These are phyloP conservation scores for Trichophyton mentagrophytes DNA, from an alignment of 2,329 filamentous ascomycete genomes.

Conservation along the genomic window DNA sequence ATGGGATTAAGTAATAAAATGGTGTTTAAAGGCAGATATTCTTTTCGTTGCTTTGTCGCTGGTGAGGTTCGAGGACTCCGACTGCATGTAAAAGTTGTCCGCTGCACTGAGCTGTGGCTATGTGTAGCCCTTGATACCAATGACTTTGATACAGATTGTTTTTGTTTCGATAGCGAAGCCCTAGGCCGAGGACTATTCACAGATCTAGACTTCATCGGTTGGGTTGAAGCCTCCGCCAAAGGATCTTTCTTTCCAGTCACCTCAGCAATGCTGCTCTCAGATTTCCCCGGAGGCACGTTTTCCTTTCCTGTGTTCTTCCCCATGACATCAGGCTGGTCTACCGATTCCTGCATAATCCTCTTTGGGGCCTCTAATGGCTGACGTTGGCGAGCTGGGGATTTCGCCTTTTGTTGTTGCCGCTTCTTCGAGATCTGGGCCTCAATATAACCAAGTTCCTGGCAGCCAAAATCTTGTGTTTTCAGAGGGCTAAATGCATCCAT, in stretches of 20 bases:
- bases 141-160: background rate
- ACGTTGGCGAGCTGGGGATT: slow-evolving; percentile 19
- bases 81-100: background rate
- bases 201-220: background rate
- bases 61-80: background rate
- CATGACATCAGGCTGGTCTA: slow-evolving; percentile 33
- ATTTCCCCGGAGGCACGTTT: slow-evolving; percentile 43
- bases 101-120: background rate
- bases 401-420: slow-evolving; percentile 15
- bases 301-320: slow-evolving; percentile 49
- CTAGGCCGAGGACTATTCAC: background rate
- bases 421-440: slow-evolving; percentile 25
- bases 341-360: slow-evolving; percentile 30
- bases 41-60: background rate
- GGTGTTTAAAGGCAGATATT: background rate
- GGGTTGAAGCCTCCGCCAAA: background rate
- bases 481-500: slow-evolving; percentile 34
- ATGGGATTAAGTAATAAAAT: background rate
- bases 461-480: slow-evolving; percentile 18
- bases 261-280: background rate
- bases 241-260: background rate
- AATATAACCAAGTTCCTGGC: slow-evolving; percentile 21
- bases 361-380: slow-evolving; percentile 37
- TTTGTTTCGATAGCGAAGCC: background rate
- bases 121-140: background rate